phyloP scores from a whole-genome alignment of 1,284 basidiomycete genomes.

The Neolentinus lepideus region DNA sequence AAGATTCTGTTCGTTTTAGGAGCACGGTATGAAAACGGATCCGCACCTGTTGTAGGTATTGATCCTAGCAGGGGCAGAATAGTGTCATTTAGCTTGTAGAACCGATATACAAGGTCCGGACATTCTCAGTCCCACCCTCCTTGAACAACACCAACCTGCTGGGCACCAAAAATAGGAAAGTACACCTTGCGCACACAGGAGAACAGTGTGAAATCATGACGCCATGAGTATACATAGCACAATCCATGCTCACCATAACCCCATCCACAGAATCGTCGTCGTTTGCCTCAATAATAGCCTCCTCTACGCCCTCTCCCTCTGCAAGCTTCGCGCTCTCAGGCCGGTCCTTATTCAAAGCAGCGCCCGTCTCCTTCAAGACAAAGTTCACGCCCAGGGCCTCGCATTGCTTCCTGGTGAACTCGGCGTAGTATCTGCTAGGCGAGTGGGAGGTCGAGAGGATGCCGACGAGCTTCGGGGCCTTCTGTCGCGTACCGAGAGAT shows the following conservation, averaged over 20 bases:
- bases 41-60: conserved; percentile 85
- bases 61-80: conserved; percentile 54
- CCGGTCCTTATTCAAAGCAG: conserved; percentile 37
- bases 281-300: conserved; percentile 93
- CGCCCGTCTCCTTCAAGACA: conserved; percentile 67
- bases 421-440: conserved; percentile 88
- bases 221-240: conserved; percentile 4
- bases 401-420: conserved; percentile 92
- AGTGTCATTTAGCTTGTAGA: conserved; percentile 4
- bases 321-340: conserved; percentile 22
- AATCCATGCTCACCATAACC: conserved; percentile 75
- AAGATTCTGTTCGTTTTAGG: no score
- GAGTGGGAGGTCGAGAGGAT: conserved; percentile 86
- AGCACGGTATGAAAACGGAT: no score
- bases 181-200: conserved; percentile 59
- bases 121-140: conserved; percentile 1
- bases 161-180: conserved; percentile 85
- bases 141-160: conserved; percentile 50
- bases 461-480: conserved; percentile 78
- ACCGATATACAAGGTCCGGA: neutral
- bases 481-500: conserved; percentile 31
- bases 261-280: conserved; percentile 83
- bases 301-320: conserved; percentile 77
- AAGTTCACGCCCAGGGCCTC: conserved; percentile 86
- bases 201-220: conserved; percentile 3